These are phyloP conservation scores for Apiotrichum mycotoxinovorans DNA, from an alignment of 1,284 basidiomycete species.

Conservation along the genomic window DNA sequence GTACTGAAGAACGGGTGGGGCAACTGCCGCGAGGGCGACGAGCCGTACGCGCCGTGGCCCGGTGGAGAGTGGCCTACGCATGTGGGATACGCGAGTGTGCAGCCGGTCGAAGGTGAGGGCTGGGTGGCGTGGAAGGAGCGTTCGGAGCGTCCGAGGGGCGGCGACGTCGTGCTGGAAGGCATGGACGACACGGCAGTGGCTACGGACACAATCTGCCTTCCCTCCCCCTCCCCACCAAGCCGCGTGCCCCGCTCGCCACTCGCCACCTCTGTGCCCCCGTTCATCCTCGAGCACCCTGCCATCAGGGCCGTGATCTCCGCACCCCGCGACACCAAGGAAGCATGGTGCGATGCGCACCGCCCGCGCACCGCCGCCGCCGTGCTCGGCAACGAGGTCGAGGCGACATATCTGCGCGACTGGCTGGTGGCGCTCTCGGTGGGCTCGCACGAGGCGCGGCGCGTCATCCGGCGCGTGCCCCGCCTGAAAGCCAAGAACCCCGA, in stretches of 20 bases:
- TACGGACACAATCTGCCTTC: too few species aligned
- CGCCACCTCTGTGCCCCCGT: slow-evolving; percentile 10
- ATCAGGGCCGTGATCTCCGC: slow-evolving; percentile 21
- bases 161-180: too few species aligned
- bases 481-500: slow-evolving; percentile 20
- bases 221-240: neutral
- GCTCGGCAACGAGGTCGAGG: slow-evolving; percentile 72
- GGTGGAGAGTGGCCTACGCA: slow-evolving; percentile 28
- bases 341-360: slow-evolving; percentile 74
- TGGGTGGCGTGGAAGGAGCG: neutral
- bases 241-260: neutral
- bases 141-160: neutral
- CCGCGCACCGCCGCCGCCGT: slow-evolving; percentile 70
- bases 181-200: too few species aligned
- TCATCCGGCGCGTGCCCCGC: slow-evolving; percentile 28
- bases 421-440: slow-evolving; percentile 65
- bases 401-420: slow-evolving; percentile 78
- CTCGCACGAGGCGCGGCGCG: slow-evolving; percentile 40
- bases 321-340: slow-evolving; percentile 47
- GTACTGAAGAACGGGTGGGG: slow-evolving; percentile 41
- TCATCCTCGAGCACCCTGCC: slow-evolving; percentile 31
- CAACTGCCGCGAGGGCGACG: slow-evolving; percentile 30
- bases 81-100: neutral
- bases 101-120: neutral
- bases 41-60: slow-evolving; percentile 30